A percentile compares a stretch with the other conserved stretches of the same genome.
phyloP scores from a whole-genome alignment of 306 rosid species.

The Rubus idaeus region DNA sequence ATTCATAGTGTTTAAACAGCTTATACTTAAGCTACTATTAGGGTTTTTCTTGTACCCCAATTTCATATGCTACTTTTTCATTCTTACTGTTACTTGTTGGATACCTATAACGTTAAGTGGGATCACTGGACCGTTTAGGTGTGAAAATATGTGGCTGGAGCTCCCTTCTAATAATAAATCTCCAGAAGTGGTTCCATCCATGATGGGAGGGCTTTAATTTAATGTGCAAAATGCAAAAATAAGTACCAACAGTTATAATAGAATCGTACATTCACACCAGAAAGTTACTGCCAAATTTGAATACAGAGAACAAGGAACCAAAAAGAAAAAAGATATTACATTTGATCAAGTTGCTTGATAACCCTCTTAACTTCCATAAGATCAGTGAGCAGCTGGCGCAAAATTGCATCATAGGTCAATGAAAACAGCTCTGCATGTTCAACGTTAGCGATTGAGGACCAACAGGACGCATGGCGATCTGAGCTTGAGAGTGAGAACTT shows the following conservation, averaged over 20 bases:
- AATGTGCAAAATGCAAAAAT: too few relatives aligned
- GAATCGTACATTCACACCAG: too few relatives aligned
- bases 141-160: too few relatives aligned
- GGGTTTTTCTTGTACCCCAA: background rate
- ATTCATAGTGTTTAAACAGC: background rate
- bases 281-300: background rate
- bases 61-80: too few relatives aligned
- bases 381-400: conserved; percentile 97
- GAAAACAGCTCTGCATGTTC: conserved; percentile 97
- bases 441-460: conserved; percentile 79
- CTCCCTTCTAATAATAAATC: too few relatives aligned
- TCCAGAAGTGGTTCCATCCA: too few relatives aligned
- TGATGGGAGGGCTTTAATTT: too few relatives aligned
- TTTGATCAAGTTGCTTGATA: conserved; percentile 95
- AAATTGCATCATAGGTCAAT: conserved; percentile 94
- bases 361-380: conserved; percentile 98
- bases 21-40: background rate
- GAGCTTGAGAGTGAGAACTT: conserved; percentile 7
- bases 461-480: conserved; percentile 67
- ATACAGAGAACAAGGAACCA: background rate
- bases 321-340: conserved; percentile 37
- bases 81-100: too few relatives aligned
- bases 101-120: too few relatives aligned
- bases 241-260: too few relatives aligned
- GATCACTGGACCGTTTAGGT: too few relatives aligned